Evolutionary conservation across 805 yeast species (phyloP), one percentile per base, ranked within the genome.

Genomic region (Wickerhamiella slavikovae): DNA sequence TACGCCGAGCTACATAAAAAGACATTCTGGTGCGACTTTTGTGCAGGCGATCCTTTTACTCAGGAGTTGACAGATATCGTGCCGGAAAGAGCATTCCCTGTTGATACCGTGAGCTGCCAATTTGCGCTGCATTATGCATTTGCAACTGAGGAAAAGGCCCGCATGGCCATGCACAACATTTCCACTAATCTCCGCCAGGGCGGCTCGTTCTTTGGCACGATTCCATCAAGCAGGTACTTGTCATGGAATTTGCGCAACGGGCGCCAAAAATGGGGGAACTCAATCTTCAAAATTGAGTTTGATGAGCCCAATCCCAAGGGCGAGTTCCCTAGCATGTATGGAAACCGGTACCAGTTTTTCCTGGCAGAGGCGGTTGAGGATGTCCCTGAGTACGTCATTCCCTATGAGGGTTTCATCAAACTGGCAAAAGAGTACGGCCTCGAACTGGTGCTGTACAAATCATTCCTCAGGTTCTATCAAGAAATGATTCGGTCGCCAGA

Each of bases 381-480:
- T 43, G 94, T 89, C 15, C 96, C 96, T 0, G 99, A 89, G 46
- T 89, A 76, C 44, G 91, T 89, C 4, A 94, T 89, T 5, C 96
- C 95, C 1, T 82, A 89, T 51, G 95, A 85, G 44, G 66, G 72
- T 1, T 66, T 89, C 34, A 62, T 93, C 49, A 67, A 73, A 32
- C 54, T 85, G 31, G 91, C 94, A 25, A 79, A 73, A 45, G 91
- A 80, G 34, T 77, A 70, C 48, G 79, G 79, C 10, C 52, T 85
- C 37, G 73, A 69, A 33, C 53, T 89, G 34, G 64, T 72, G 35
- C 68, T 68, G 40, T 72, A 72, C 43, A 71, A 71, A 58, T 72
- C 77, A 30, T 85, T 89, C 42, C 64, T 73, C 38, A 82, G 80
- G 27, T 66, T 82, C 44, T 89, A 80, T 54, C 71, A 70, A 26